Conservation (phyloP, 2,329 filamentous ascomycete genomes). For the Colletotrichum navitas region DNA sequence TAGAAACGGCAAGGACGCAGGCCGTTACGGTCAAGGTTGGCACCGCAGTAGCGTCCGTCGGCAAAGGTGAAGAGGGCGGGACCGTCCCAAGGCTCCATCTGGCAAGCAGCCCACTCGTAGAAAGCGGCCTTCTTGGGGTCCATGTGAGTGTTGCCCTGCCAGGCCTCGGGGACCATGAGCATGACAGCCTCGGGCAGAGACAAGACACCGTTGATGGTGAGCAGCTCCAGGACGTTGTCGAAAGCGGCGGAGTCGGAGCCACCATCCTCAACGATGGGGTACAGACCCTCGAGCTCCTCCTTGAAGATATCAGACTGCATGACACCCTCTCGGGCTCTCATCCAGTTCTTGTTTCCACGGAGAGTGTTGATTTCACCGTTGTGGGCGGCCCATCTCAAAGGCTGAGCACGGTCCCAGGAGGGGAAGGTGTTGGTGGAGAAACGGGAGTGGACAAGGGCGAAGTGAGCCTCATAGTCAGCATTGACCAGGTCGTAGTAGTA, state of each 20-base stretch:
- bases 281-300: constrained; percentile 89
- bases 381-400: constrained; percentile 95
- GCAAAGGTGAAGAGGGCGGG: constrained; percentile 97
- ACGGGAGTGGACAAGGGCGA: constrained; percentile 94
- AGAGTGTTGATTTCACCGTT: constrained; percentile 99
- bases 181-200: constrained; percentile 97
- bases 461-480: constrained; percentile 97
- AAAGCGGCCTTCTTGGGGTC: constrained; percentile 96
- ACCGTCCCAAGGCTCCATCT: constrained; percentile 99
- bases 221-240: constrained; percentile 93
- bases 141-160: constrained; percentile 94
- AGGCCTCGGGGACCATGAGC: constrained; percentile 98
- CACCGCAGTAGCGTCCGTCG: constrained; percentile 95
- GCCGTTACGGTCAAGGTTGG: constrained; percentile 95
- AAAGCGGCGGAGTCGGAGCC: constrained; percentile 97
- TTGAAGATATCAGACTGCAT: constrained; percentile 94
- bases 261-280: constrained; percentile 95
- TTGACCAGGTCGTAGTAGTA: constrained; percentile 98
- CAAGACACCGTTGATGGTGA: constrained; percentile 95
- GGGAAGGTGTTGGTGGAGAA: constrained; percentile 99
- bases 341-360: constrained; percentile 99
- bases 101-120: constrained; percentile 98
- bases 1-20: constrained; percentile 97
- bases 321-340: constrained; percentile 95
- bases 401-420: constrained; percentile 97